Evolutionary conservation across 169 alveolate species (phyloP), one percentile per base, ranked within the genome.

Genomic region (Toxoplasma gondii): DNA sequence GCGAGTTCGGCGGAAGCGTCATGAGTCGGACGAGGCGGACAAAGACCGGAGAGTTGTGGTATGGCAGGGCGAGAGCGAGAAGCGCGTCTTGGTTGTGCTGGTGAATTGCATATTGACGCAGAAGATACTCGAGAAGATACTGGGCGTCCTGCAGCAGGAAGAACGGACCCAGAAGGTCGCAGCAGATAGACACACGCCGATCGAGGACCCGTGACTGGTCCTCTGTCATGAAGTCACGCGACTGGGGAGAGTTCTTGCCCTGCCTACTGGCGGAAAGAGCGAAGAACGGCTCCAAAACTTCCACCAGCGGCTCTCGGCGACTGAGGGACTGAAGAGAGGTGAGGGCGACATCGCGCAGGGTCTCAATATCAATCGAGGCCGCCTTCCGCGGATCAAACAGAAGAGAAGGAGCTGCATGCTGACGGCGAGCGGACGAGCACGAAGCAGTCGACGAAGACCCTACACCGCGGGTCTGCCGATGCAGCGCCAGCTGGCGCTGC

Each of bases 401-500:
- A 22, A 82, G 41, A 1, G 90, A 82, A 24, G 90, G 90, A 7
- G 64, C 90, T 24, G 90, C 27, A 34, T 74, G 39, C 38, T 19
- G 24, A n/a, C 84, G 84, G 84, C 49, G 43, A 39, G 90, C 64
- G n/a, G 41, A 24, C 7, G 44, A 24, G 12, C 36, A 29, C 38
- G 69, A 22, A 36, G 67, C 17, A 2, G 88, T 29, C 17, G 53
- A 24, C 67, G 90, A 38, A 38, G 54, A 38, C 53, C 53, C 90
- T 0, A 29, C 41, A 12, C 67, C 53, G 53, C 7, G 53, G 38
- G 67, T 2, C 90, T 39, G 69, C n/a, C 90, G 90, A 36, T 82
- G 90, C 90, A 82, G 64, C 90, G 90, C 90, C 90, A 82, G 90
- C 64, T 82, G 90, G 67, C 90, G 90, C 90, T 82, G 90, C 90